These are phyloP conservation scores for Telopea speciosissima DNA, from an alignment of 177 flowering plant genomes.

Conservation along the genomic window DNA sequence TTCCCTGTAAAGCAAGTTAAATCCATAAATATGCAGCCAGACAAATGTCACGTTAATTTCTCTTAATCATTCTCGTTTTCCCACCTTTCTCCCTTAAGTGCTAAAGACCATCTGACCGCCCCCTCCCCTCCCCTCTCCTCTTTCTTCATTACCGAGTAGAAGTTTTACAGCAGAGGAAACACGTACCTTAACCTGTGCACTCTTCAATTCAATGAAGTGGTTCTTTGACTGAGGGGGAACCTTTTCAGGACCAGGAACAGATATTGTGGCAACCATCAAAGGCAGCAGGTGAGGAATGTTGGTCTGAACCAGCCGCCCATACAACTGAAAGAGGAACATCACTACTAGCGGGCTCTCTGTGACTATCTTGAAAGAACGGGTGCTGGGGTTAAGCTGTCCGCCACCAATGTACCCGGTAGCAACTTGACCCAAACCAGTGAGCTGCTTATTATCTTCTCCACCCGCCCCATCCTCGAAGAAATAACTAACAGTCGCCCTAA, in stretches of 20 bases:
- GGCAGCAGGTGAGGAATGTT: slow-evolving; percentile 90
- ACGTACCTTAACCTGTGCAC: slow-evolving; percentile 93
- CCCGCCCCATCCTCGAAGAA: slow-evolving; percentile 62
- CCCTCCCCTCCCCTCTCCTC: too few species aligned
- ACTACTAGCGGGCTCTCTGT: slow-evolving; percentile 97
- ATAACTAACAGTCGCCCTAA: slow-evolving; percentile 68
- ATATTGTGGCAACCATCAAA: slow-evolving; percentile 88
- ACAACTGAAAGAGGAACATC: slow-evolving; percentile 90
- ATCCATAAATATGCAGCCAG: too few species aligned
- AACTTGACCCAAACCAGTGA: slow-evolving; percentile 45
- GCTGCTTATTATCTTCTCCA: slow-evolving; percentile 49
- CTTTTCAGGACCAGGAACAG: slow-evolving; percentile 96
- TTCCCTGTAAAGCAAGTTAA: too few species aligned
- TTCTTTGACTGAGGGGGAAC: slow-evolving; percentile 69
- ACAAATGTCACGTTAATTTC: too few species aligned
- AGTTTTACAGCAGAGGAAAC: neutral
- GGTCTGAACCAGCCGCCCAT: slow-evolving; percentile 78
- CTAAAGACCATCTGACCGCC: neutral
- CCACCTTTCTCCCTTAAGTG: neutral
- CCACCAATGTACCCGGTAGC: slow-evolving; percentile 31
- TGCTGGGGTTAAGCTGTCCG: slow-evolving; percentile 81
- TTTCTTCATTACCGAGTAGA: neutral
- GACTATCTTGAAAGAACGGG: slow-evolving; percentile 83
- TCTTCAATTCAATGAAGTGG: slow-evolving; percentile 83
- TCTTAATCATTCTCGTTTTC: too few species aligned